Percentiles rank a stretch among this genome's conserved stretches.
phyloP scores from a whole-genome alignment of 2,329 filamentous ascomycete species.

The Elsinoe arachidis region DNA sequence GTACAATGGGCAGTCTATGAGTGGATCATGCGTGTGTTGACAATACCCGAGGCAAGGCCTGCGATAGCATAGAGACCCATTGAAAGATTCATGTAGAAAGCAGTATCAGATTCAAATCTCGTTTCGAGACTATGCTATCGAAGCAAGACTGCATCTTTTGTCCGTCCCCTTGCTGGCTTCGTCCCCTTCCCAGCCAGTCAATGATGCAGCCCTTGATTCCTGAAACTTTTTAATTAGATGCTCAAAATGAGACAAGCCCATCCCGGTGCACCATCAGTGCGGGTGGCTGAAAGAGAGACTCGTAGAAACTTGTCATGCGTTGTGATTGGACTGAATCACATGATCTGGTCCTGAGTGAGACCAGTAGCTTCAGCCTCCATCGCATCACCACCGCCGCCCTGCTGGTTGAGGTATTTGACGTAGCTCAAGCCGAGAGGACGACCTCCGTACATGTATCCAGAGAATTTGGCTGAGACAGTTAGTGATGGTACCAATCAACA shows the following conservation, averaged over 20 bases:
- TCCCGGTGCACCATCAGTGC: not conserved
- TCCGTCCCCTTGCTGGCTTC: not conserved
- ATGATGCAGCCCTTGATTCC: conserved; percentile 3
- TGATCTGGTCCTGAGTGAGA: conserved; percentile 96
- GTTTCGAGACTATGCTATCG: not conserved
- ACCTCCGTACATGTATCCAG: conserved; percentile 93
- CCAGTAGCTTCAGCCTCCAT: conserved; percentile 64
- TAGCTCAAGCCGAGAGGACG: conserved; percentile 87
- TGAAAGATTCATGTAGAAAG: not conserved
- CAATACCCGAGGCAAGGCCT: conserved; percentile 11
- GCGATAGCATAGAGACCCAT: not conserved
- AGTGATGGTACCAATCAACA: not conserved
- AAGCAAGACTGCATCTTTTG: not conserved
- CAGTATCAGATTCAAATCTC: conserved; percentile 6
- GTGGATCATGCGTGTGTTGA: conserved; percentile 17
- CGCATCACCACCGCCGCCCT: conserved; percentile 58
- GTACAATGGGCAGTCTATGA: conserved; percentile 67
- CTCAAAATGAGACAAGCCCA: not conserved
- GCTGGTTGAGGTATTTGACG: conserved; percentile 78
- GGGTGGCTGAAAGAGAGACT: not conserved
- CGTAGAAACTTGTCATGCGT: not conserved
- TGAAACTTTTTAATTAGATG: conserved; percentile 6
- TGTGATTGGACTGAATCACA: conserved; percentile 46
- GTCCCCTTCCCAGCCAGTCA: not conserved
- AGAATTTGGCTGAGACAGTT: conserved; percentile 65